phyloP scores from a whole-genome alignment of 2,329 filamentous ascomycete species.

The Fusarium robinianum region DNA sequence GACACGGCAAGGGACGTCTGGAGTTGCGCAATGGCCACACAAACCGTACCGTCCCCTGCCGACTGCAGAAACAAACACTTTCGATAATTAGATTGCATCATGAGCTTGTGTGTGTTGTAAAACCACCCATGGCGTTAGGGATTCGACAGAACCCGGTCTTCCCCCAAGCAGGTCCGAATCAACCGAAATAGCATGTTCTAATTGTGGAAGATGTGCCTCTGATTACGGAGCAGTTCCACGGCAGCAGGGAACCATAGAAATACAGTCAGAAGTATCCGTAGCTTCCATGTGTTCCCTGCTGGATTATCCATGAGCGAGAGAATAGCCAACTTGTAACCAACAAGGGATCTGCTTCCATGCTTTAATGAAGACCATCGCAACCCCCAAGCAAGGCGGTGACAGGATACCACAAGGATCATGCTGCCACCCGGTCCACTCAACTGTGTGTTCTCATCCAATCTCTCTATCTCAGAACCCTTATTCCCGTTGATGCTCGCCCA shows the following conservation, averaged over 20 bases:
- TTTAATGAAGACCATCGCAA: constrained; percentile 10
- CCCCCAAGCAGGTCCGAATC: constrained; percentile 7
- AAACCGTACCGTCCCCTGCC: constrained; percentile 1
- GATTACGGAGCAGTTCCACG: too few species aligned
- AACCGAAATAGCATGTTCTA: constrained; percentile 29
- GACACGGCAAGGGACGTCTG: constrained; percentile 7
- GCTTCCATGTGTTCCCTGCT: too few species aligned
- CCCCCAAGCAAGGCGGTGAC: constrained; percentile 18
- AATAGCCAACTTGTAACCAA: neutral
- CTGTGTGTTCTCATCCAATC: constrained; percentile 25
- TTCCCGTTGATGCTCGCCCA: constrained; percentile 25
- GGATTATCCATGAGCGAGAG: too few species aligned
- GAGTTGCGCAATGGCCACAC: constrained; percentile 14
- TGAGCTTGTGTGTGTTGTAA: constrained; percentile 24
- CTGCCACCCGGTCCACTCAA: constrained; percentile 21
- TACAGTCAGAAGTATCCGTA: too few species aligned
- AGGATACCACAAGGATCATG: constrained; percentile 14
- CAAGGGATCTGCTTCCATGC: neutral
- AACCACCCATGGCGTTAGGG: too few species aligned
- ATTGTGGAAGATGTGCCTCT: constrained; percentile 16
- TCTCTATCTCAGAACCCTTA: constrained; percentile 23
- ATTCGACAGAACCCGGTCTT: too few species aligned
- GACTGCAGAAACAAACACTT: constrained; percentile 14
- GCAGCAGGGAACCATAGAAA: too few species aligned
- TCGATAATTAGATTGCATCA: constrained; percentile 14